Evolutionary conservation across 352 stramenopile species (phyloP).

Genomic region (Globisporangium canariense): DNA sequence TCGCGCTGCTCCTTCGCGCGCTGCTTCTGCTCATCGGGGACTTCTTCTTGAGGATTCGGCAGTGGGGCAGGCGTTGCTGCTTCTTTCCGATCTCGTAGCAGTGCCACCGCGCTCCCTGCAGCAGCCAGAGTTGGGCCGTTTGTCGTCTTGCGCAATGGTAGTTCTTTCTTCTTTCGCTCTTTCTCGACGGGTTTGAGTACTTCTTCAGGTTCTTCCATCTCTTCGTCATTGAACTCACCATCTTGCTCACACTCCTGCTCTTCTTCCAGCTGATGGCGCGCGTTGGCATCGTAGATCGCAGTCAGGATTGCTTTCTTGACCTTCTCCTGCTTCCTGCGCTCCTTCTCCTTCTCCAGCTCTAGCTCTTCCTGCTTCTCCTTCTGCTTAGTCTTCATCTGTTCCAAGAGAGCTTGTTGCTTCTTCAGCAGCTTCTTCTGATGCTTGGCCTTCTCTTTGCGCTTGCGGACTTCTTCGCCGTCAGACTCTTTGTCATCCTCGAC

Average conservation of each 20-base stretch:
- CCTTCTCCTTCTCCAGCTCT: constrained; percentile 43
- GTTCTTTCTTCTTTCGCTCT: not conserved
- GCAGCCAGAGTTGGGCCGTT: not conserved
- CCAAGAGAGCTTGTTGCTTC: constrained; percentile 56
- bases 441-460: constrained; percentile 35
- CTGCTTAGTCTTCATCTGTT: constrained; percentile 48
- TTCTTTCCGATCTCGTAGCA: constrained; percentile 16
- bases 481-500: constrained; percentile 21
- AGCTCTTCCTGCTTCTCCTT: constrained; percentile 45
- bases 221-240: constrained; percentile 1
- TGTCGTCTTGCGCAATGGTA: not conserved
- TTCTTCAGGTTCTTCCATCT: not conserved
- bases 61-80: not conserved
- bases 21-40: constrained; percentile 34
- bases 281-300: constrained; percentile 49
- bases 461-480: constrained; percentile 16
- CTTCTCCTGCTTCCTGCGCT: constrained; percentile 51
- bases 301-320: constrained; percentile 54
- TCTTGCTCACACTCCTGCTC: constrained; percentile 11
- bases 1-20: constrained; percentile 46
- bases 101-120: not conserved
- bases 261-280: constrained; percentile 24
- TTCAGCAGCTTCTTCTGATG: constrained; percentile 50
- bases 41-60: constrained; percentile 9
- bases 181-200: not conserved